A percentile compares a stretch with the other conserved stretches of the same genome.
Evolutionary conservation across 305 asterid genomes (phyloP).

Genomic region (Solanum hybrid): DNA sequence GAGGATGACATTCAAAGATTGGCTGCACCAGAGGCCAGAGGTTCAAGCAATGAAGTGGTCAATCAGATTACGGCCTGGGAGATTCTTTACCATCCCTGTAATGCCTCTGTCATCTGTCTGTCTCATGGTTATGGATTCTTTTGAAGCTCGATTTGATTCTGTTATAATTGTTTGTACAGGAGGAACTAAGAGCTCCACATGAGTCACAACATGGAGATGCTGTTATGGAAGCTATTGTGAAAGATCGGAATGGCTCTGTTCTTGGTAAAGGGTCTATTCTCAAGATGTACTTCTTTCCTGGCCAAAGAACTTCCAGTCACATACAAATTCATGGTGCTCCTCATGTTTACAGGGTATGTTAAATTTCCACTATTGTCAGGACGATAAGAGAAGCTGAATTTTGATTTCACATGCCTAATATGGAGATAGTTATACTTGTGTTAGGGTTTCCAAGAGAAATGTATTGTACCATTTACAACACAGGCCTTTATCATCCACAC

Average conservation of each 20-base stretch:
- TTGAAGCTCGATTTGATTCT: constrained; percentile 28
- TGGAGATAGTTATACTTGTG: background rate
- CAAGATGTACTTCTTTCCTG: constrained; percentile 97
- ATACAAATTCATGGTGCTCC: constrained; percentile 97
- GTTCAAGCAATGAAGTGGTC: constrained; percentile 99
- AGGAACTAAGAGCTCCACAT: constrained; percentile 88
- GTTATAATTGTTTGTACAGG: constrained; percentile 47
- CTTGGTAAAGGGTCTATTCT: constrained; percentile 95
- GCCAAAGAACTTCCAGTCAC: constrained; percentile 88
- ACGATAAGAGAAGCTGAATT: background rate
- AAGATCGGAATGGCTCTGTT: constrained; percentile 95
- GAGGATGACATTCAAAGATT: constrained; percentile 75
- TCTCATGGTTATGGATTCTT: constrained; percentile 19
- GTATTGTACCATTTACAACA: background rate
- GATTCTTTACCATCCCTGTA: constrained; percentile 95
- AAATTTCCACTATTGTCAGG: background rate
- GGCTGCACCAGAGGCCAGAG: constrained; percentile 92
- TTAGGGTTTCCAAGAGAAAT: background rate
- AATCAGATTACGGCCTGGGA: constrained; percentile 89
- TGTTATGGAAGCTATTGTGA: constrained; percentile 97
- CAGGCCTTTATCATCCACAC: background rate
- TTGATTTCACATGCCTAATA: background rate
- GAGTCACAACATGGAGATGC: constrained; percentile 99
- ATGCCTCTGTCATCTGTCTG: constrained; percentile 18
- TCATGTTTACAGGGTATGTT: constrained; percentile 77